Conservation (phyloP, 2,329 filamentous ascomycete genomes). For the Fusarium keratoplasticum region DNA sequence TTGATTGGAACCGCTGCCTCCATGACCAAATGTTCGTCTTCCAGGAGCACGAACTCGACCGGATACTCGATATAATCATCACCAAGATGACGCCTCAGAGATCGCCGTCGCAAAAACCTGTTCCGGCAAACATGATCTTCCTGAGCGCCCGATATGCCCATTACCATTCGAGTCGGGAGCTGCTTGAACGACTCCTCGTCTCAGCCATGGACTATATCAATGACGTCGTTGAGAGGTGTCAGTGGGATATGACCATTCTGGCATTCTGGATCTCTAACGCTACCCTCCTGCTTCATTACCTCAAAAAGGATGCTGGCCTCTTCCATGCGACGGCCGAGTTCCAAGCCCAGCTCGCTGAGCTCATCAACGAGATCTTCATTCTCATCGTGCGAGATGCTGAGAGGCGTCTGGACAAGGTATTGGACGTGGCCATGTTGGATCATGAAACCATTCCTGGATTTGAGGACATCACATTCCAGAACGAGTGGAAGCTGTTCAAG, state of each 20-base stretch:
- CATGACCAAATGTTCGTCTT: slow-evolving; percentile 99
- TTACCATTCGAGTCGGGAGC: slow-evolving; percentile 90
- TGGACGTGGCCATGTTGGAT: slow-evolving; percentile 94
- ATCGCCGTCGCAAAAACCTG: slow-evolving; percentile 96
- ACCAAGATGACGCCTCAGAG: slow-evolving; percentile 98
- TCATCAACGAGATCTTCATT: slow-evolving; percentile 98
- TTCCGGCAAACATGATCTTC: slow-evolving; percentile 97
- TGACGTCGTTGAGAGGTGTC: slow-evolving; percentile 91
- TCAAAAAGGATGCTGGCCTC: slow-evolving; percentile 91
- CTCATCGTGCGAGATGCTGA: slow-evolving; percentile 97
- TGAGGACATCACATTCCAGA: slow-evolving; percentile 95
- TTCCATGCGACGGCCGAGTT: slow-evolving; percentile 86
- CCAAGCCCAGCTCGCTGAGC: slow-evolving; percentile 90
- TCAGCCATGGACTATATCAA: slow-evolving; percentile 97
- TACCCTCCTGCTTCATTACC: slow-evolving; percentile 92
- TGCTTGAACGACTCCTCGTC: slow-evolving; percentile 83
- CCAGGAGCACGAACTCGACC: slow-evolving; percentile 90
- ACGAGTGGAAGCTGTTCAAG: slow-evolving; percentile 98
- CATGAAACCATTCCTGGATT: slow-evolving; percentile 98
- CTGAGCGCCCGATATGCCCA: slow-evolving; percentile 95
- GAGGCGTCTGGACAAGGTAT: slow-evolving; percentile 92
- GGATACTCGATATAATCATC: slow-evolving; percentile 94
- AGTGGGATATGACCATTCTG: slow-evolving; percentile 99
- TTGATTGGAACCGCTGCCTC: slow-evolving; percentile 93
- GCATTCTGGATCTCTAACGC: slow-evolving; percentile 99